Conservation (phyloP, 352 stramenopile genomes). For the Thraustochytrium striatum region DNA sequence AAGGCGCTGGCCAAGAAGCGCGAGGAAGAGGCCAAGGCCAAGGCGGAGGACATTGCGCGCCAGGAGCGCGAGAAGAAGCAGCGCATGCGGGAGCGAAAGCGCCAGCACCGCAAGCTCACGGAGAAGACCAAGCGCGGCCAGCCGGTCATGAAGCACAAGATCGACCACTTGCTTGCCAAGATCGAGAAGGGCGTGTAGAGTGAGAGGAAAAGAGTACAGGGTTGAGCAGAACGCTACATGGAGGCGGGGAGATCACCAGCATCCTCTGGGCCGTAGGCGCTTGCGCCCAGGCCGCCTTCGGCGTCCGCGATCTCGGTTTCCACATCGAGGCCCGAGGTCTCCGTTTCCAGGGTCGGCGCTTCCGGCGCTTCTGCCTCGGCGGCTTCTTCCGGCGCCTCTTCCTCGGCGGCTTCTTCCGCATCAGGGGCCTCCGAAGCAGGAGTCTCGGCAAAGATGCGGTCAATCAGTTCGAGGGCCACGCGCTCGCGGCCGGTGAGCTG, state of each 20-base stretch:
- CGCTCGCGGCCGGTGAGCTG: not conserved
- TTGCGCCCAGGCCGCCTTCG: too few relatives aligned
- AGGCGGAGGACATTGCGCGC: constrained; percentile 14
- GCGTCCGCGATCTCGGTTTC: too few relatives aligned
- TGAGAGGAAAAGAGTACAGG: not conserved
- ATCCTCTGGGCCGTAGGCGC: too few relatives aligned
- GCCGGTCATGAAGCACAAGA: constrained; percentile 37
- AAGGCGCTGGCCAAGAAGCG: not conserved
- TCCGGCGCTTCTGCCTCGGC: not conserved
- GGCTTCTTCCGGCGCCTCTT: not conserved
- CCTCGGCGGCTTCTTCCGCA: not conserved
- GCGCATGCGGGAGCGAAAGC: constrained; percentile 21
- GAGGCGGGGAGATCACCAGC: too few relatives aligned
- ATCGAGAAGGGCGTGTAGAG: constrained; percentile 9
- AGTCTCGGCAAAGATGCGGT: not conserved
- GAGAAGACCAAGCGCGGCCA: not conserved
- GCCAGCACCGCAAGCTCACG: constrained; percentile 9
- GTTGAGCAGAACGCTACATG: not conserved
- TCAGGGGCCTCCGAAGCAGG: not conserved
- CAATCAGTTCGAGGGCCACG: not conserved
- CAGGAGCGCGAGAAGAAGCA: constrained; percentile 3
- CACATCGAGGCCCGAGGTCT: too few relatives aligned
- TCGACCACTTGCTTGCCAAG: constrained; percentile 23
- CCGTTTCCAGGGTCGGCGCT: not conserved
- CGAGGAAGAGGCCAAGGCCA: not conserved